Base-by-base conservation (phyloP, 129 eudicot species). In the Scalesia atractyloides region DNA sequence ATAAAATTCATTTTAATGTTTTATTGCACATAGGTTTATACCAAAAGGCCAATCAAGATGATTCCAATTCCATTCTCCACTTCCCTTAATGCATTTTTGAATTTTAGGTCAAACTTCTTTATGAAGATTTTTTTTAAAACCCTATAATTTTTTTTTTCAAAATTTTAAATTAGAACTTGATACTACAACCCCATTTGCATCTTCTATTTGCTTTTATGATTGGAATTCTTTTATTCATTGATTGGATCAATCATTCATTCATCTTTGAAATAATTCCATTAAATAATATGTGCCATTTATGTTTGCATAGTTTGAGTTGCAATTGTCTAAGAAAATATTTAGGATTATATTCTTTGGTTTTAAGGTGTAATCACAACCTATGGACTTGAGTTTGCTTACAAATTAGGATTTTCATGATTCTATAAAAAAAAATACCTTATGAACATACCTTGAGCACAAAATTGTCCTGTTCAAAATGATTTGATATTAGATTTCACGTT, bases 101-200 rank as follows among this genome's bases (percentile, higher is more conserved):
- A 41, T 77, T 66, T 64, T 53, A 78, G 67, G 82, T 71, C 82
- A 71, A 78, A 78, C 82, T 71, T 78, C 62, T 71, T 71, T 78
- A 41, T 71, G 73, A 62, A 30, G 72, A 78, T 52, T 43, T 70
- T 70, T 51, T 19, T 24, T 24, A 70, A 66, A 33, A 71, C 66
- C 82, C 59, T 51, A 72, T 18, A 71, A 51, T 71, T n/a, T n/a
- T 52, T 6, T 13, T 49, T 39, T 70, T 78, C 20, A 63, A 36
- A 39, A 69, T 11, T 64, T 49, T 10, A 68, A 60, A 69, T 47
- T 70, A 15, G 82, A 78, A 71, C 68, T 78, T 51, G 82, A 78
- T 78, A 71, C 82, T 56, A 78, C 48, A 78, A 78, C 68, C 77
- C 73, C 77, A 78, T 71, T 68, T 71, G 82, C 82, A 78, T 78